Base-by-base conservation (phyloP, 345 rosid genomes). In the Melaleuca quinquenervia region DNA sequence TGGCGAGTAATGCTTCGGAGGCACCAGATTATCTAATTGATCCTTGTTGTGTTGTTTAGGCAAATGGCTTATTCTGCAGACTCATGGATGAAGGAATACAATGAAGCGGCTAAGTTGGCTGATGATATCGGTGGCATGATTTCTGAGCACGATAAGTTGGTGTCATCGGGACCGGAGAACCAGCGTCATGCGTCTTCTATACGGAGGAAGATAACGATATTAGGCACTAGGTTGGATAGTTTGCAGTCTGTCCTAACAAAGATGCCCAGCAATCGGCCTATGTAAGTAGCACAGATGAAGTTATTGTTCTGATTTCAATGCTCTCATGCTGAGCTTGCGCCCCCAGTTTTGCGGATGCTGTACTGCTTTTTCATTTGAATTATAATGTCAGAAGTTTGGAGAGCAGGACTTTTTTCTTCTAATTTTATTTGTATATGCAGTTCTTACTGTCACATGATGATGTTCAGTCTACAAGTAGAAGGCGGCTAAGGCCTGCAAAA, bases 121-220 rank as follows among this genome's bases (percentile, higher is more conserved):
- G 92, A 90, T 78, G 92, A 87, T 52, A 87, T 90, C 58, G 84
- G 56, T 70, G 91, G 86, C 45, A 90, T 90, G 93, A 85, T 91
- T 82, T 87, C 91, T 2, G 90, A 88, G 22, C 52, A 86, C 84
- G 85, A 83, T 53, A 86, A 88, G 3, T 85, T 88, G 52, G 84
- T 90, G 6, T 52, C 89, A 20, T 29, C 92, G 2, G 91, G 91
- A 27, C 90, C 91, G 3, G 93, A 90, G 11, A 56, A 89, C 22
- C 90, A 88, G 85, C 92, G 93, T 27, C 89, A 87, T 53, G 83
- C 88, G 0, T 88, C 93, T 50, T 86, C 93, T 45, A 86, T 84
- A 5, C 89, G 91, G 83, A 90, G 93, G 85, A 91, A 91, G 89
- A 87, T 90, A 27, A 87, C 93, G 5, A 91, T 91, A 24, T 84